Conservation (phyloP, 177 flowering plant genomes). For the Vitis hybrid region DNA sequence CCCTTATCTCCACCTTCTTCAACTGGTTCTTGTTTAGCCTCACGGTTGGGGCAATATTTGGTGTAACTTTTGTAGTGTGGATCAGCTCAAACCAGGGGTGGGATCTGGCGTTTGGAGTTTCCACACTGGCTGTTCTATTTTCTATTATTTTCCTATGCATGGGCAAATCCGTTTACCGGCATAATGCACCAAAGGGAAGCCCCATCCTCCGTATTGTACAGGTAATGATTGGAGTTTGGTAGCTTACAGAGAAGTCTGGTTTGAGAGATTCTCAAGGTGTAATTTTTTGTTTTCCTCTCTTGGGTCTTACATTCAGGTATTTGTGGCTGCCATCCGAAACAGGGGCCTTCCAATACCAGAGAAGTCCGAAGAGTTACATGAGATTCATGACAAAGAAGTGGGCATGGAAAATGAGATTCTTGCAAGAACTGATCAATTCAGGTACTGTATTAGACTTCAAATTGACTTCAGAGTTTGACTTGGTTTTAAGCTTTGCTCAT, state of each 20-base stretch:
- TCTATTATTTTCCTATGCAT: slow-evolving; percentile 37
- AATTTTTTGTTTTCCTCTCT: background rate
- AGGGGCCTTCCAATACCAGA: slow-evolving; percentile 51
- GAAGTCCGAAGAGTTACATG: slow-evolving; percentile 39
- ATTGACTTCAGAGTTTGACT: background rate
- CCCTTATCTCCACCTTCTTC: slow-evolving; percentile 60
- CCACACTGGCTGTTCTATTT: slow-evolving; percentile 40
- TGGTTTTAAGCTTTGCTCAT: background rate
- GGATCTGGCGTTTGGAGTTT: slow-evolving; percentile 65
- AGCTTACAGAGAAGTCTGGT: background rate
- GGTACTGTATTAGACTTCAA: slow-evolving; percentile 26
- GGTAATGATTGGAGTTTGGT: slow-evolving; percentile 25
- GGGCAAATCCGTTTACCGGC: slow-evolving; percentile 56
- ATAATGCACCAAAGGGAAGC: slow-evolving; percentile 51
- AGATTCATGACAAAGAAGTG: slow-evolving; percentile 51
- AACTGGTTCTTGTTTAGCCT: slow-evolving; percentile 68
- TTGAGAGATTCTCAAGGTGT: background rate
- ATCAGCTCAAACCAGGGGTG: slow-evolving; percentile 60
- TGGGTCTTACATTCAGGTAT: slow-evolving; percentile 36
- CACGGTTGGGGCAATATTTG: slow-evolving; percentile 51
- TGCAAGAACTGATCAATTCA: slow-evolving; percentile 62
- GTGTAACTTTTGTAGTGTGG: slow-evolving; percentile 69
- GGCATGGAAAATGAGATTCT: slow-evolving; percentile 41
- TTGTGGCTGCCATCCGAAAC: slow-evolving; percentile 58
- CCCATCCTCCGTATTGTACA: slow-evolving; percentile 54